A percentile compares a stretch with the other conserved stretches of the same genome.
Conservation (phyloP, 2,329 filamentous ascomycete genomes). For the Fusarium xylarioides region DNA sequence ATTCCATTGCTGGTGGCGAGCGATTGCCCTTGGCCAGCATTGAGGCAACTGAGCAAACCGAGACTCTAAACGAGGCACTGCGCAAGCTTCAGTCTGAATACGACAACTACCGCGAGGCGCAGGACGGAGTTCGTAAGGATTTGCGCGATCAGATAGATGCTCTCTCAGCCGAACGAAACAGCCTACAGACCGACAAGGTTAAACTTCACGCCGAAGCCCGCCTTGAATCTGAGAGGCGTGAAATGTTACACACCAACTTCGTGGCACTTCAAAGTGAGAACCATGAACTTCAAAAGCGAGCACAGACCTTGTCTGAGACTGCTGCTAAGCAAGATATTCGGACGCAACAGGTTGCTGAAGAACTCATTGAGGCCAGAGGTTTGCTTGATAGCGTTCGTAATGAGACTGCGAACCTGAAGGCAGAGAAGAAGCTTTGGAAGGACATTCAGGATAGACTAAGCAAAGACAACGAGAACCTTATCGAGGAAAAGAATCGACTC, state of each 20-base stretch:
- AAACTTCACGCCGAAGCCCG: conserved; percentile 82
- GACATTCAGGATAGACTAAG: conserved; percentile 88
- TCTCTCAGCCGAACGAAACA: conserved; percentile 82
- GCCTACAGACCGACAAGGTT: conserved; percentile 83
- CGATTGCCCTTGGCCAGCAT: conserved; percentile 67
- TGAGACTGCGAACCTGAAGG: conserved; percentile 91
- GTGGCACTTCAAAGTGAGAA: conserved; percentile 86
- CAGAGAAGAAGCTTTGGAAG: conserved; percentile 94
- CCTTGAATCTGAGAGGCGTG: conserved; percentile 83
- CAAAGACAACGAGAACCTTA: conserved; percentile 85
- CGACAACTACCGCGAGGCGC: conserved; percentile 88
- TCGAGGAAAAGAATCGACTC: conserved; percentile 84
- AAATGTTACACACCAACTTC: conserved; percentile 91
- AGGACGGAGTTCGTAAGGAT: conserved; percentile 80
- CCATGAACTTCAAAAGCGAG: conserved; percentile 83
- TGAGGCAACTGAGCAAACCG: conserved; percentile 64
- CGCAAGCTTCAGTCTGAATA: conserved; percentile 91
- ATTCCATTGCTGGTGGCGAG: conserved; percentile 68
- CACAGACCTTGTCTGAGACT: conserved; percentile 78
- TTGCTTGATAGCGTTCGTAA: conserved; percentile 87
- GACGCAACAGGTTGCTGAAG: conserved; percentile 91
- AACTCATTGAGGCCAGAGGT: conserved; percentile 86
- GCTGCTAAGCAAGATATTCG: conserved; percentile 89
- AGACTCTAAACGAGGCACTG: conserved; percentile 76
- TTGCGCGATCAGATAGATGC: conserved; percentile 86